phyloP scores from a whole-genome alignment of 352 stramenopile genomes.

The Phytopythium sindhum region DNA sequence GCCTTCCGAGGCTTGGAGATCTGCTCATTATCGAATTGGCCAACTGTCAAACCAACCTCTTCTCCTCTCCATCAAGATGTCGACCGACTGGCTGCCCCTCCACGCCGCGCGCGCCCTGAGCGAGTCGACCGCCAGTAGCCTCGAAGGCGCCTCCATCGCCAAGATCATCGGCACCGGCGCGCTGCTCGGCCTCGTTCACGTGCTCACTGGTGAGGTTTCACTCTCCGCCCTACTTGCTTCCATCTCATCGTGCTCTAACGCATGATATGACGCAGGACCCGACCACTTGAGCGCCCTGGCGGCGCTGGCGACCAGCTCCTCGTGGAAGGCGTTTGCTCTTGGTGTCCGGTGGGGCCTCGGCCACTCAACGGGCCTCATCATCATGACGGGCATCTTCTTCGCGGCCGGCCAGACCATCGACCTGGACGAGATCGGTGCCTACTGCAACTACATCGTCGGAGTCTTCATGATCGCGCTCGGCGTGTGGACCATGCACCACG shows the following conservation, averaged over 20 bases:
- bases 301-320: slow-evolving; percentile 76
- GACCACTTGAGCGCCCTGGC: slow-evolving; percentile 90
- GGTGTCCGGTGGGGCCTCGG: slow-evolving; percentile 90
- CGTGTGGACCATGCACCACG: slow-evolving; percentile 41
- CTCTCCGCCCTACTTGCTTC: not conserved
- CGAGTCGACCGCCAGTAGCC: slow-evolving; percentile 20
- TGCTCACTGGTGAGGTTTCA: slow-evolving; percentile 33
- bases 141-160: slow-evolving; percentile 27
- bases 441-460: slow-evolving; percentile 71
- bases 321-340: slow-evolving; percentile 73
- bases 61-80: not conserved
- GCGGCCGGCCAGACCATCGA: slow-evolving; percentile 44
- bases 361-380: slow-evolving; percentile 87
- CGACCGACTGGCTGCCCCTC: slow-evolving; percentile 2
- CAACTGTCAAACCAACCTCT: not conserved
- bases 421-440: slow-evolving; percentile 50
- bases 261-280: slow-evolving; percentile 26
- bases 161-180: slow-evolving; percentile 45
- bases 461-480: slow-evolving; percentile 81
- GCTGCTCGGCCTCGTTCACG: slow-evolving; percentile 42
- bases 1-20: not conserved
- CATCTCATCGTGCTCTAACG: not conserved
- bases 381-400: slow-evolving; percentile 84
- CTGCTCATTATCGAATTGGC: not conserved
- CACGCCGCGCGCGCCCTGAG: slow-evolving; percentile 18